These are phyloP conservation scores for Clathrus columnatus DNA, from an alignment of 768 basidiomycete species.

Conservation along the genomic window DNA sequence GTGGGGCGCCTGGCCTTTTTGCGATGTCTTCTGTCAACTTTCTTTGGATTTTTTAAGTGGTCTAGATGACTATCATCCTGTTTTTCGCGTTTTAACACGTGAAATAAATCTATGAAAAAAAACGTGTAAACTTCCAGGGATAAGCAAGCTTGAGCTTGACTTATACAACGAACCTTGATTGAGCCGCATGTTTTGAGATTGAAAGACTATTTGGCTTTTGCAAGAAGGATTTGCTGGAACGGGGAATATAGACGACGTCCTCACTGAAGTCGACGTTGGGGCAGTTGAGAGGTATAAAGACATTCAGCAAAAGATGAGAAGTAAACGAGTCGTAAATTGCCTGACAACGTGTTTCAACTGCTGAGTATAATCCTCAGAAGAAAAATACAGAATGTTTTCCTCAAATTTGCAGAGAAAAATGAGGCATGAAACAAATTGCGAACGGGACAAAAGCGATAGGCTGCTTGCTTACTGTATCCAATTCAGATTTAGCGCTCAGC, in stretches of 20 bases:
- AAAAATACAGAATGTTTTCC: no score
- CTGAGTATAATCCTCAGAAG: no score
- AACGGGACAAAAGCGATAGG: not conserved
- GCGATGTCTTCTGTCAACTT: slow-evolving; percentile 5
- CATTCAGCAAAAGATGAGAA: not conserved
- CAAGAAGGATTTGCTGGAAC: not conserved
- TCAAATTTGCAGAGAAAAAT: no score
- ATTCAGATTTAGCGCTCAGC: not conserved
- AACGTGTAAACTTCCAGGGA: not conserved
- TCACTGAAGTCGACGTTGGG: not conserved
- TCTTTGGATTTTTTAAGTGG: not conserved
- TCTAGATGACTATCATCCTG: not conserved
- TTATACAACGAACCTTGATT: not conserved
- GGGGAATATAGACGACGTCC: not conserved
- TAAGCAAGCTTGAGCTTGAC: not conserved
- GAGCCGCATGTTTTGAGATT: not conserved
- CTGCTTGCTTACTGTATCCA: not conserved
- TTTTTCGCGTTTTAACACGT: not conserved
- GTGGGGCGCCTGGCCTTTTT: slow-evolving; percentile 1
- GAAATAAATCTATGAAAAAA: not conserved
- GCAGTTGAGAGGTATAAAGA: not conserved
- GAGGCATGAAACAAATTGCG: no score
- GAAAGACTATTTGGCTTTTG: not conserved
- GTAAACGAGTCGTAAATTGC: no score
- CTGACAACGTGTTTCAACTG: no score